A percentile compares a stretch with the other conserved stretches of the same genome.
phyloP scores from a whole-genome alignment of 441 rosid species.

The Hypseocharis bilobata region DNA sequence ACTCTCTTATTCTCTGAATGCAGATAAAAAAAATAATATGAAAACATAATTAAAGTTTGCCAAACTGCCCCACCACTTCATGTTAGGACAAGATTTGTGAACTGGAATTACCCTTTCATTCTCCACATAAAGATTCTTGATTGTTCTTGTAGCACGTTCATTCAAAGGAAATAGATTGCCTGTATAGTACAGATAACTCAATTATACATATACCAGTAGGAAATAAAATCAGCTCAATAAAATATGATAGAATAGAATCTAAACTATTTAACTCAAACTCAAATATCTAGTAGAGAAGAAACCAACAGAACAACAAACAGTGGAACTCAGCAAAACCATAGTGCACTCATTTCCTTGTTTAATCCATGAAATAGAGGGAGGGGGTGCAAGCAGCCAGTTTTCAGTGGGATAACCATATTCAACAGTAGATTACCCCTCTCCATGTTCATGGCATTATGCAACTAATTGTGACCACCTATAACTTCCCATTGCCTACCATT shows the following conservation, averaged over 20 bases:
- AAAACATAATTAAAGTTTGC: constrained; percentile 9
- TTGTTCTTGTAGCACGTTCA: constrained; percentile 85
- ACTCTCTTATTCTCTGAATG: neutral
- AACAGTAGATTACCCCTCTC: neutral
- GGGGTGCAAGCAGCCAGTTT: neutral
- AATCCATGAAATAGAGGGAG: neutral
- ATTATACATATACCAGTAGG: constrained; percentile 3
- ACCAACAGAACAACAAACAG: neutral
- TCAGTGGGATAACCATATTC: neutral
- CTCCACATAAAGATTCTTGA: constrained; percentile 76
- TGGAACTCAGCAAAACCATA: neutral
- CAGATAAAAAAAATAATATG: neutral
- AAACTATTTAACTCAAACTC: neutral
- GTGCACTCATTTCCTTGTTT: neutral
- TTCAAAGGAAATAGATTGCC: constrained; percentile 71
- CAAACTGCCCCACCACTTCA: neutral
- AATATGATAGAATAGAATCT: neutral
- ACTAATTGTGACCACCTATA: neutral
- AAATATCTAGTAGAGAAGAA: neutral
- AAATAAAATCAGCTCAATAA: constrained; percentile 7
- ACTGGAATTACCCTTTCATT: constrained; percentile 74
- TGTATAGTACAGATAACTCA: constrained; percentile 21
- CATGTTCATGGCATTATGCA: neutral
- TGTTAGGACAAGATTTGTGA: neutral
- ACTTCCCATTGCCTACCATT: neutral